Evolutionary conservation across 257 asterid species (phyloP), one percentile per base, ranked within the genome.

Genomic region (Nicotiana knightiana): DNA sequence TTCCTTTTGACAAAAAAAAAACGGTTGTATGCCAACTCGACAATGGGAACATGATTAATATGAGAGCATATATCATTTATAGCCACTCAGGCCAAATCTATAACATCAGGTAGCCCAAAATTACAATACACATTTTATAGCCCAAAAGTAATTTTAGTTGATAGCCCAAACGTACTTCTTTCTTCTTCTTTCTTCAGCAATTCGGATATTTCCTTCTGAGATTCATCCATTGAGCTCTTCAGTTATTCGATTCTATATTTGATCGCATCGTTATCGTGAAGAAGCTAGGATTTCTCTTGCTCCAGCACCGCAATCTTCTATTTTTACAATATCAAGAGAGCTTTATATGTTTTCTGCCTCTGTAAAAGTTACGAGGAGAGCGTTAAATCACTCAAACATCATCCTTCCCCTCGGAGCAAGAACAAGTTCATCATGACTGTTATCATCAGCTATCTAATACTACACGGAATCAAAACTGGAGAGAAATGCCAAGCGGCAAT

Each of bases 191-290:
- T 80, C 12, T 26, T 67, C 77, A 83, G 80, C 84, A 90, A 82
- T 58, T 86, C 89, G 54, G 46, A 84, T 53, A 86, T 90, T 86
- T 87, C 90, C 3, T 3, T 46, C 15, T 75, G 81, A 9, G 89
- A 81, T n/a, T 85, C 81, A 43, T 87, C 37, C 24, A 87, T 64
- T 12, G 91, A 85, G 21, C 75, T 86, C 80, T 86, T 86, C 89
- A 92, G 78, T 24, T 90, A 87, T 83, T 85, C 89, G 67, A 91
- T 81, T 70, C 77, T 82, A 73, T 81, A 86, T 73, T 86, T 87
- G 77, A 86, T 80, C 10, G 53, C 85, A 57, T 88, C 80, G 21
- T 91, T 92, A 66, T 91, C 93, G 26, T 59, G 76, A 28, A 81
- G 71, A 21, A 91, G 77, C 83, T 85, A 82, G 2, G 43, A 81